A percentile compares a stretch with the other conserved stretches of the same genome.
These are phyloP conservation scores for Hanseniaspora lachancei DNA, from an alignment of 805 yeast species.

Conservation along the genomic window DNA sequence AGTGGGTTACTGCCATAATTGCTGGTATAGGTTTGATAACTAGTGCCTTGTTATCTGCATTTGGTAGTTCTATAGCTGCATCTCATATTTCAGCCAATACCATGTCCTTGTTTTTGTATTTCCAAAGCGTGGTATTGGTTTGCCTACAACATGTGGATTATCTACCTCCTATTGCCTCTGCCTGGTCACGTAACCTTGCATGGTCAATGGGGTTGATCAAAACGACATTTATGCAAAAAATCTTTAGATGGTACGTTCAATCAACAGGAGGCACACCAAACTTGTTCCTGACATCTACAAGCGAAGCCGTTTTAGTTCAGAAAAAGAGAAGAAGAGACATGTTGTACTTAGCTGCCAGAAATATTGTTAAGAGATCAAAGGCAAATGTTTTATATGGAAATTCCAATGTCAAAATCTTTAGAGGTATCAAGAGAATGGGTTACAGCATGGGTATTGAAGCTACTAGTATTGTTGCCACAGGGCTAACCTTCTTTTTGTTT, in stretches of 20 bases:
- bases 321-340: constrained; percentile 24
- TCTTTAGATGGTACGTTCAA: constrained; percentile 74
- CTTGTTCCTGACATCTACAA: constrained; percentile 46
- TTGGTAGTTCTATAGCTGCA: constrained; percentile 82
- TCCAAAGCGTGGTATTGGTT: constrained; percentile 76
- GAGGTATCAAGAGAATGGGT: constrained; percentile 82
- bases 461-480: constrained; percentile 72
- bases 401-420: constrained; percentile 46
- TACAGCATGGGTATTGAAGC: constrained; percentile 65
- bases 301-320: constrained; percentile 63
- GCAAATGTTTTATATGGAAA: constrained; percentile 37
- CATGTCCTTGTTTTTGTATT: constrained; percentile 68
- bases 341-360: constrained; percentile 16
- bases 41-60: constrained; percentile 70
- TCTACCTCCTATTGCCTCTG: constrained; percentile 82
- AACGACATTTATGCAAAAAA: constrained; percentile 67
- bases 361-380: constrained; percentile 28
- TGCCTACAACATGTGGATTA: constrained; percentile 74
- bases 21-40: constrained; percentile 77
- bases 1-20: constrained; percentile 87
- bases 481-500: constrained; percentile 71
- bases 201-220: constrained; percentile 92
- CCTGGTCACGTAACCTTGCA: constrained; percentile 84
- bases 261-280: constrained; percentile 82
- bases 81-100: constrained; percentile 81